Percentiles rank a stretch among this genome's conserved stretches.
Conservation (phyloP, 345 rosid species). For the Rhodomyrtus tomentosa region DNA sequence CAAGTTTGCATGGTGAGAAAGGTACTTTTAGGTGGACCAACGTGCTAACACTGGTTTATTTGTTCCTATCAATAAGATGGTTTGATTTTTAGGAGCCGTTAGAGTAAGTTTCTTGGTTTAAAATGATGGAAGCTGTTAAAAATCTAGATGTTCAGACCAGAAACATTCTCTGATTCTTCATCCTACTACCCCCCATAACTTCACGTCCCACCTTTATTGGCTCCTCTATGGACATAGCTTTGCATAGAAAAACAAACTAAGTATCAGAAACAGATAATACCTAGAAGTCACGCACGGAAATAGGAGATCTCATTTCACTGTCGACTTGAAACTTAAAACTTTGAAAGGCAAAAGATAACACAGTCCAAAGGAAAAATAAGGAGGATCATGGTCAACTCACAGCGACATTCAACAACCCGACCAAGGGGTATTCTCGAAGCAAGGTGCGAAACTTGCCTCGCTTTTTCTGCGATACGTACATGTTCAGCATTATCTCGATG, state of each 20-base stretch:
- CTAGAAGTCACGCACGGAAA: background rate
- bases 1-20: background rate
- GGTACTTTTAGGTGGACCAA: background rate
- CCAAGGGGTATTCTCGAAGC: slow-evolving; percentile 37
- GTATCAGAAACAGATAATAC: background rate
- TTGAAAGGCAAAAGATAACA: background rate
- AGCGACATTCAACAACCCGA: slow-evolving; percentile 70
- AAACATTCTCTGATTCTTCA: background rate
- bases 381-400: slow-evolving; percentile 40
- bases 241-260: background rate
- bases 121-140: background rate
- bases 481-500: background rate
- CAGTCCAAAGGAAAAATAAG: background rate
- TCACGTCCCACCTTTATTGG: background rate
- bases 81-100: background rate
- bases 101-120: background rate
- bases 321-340: background rate
- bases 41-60: background rate
- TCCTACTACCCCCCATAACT: background rate
- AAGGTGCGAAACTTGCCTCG: slow-evolving; percentile 13
- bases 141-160: background rate
- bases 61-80: background rate
- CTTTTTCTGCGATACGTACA: background rate
- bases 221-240: background rate
- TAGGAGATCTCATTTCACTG: background rate